Percentiles rank a stretch among this genome's conserved stretches.
phyloP scores from a whole-genome alignment of 2,329 filamentous ascomycete genomes.

The Leptographium flavum region DNA sequence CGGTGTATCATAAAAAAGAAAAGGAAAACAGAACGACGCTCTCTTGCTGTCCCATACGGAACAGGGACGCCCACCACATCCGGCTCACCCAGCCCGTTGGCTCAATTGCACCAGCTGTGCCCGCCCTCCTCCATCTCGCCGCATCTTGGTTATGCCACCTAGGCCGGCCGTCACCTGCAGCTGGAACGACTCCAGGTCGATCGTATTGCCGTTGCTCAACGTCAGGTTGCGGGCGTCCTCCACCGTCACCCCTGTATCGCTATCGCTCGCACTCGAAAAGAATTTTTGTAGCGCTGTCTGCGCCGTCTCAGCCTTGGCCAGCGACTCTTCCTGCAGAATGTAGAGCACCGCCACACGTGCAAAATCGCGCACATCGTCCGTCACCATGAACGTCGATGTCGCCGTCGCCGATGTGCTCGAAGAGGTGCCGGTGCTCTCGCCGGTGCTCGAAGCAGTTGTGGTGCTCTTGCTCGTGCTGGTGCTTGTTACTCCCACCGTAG shows the following conservation, averaged over 20 bases:
- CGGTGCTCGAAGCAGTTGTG: conserved; percentile 10
- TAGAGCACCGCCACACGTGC: conserved; percentile 47
- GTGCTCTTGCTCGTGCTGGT: conserved; percentile 13
- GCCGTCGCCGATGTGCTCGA: conserved; percentile 20
- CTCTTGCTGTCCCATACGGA: too few relatives aligned
- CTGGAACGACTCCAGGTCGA: conserved; percentile 33
- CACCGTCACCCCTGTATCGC: conserved; percentile 12
- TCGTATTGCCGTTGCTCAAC: conserved; percentile 24
- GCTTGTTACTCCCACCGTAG: conserved; percentile 15
- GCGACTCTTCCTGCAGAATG: conserved; percentile 39
- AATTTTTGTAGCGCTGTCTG: conserved; percentile 41
- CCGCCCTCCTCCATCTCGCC: background rate
- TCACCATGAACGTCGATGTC: conserved; percentile 29
- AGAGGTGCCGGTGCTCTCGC: conserved; percentile 12
- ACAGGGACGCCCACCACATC: background rate
- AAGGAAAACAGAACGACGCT: background rate
- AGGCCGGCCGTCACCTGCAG: background rate
- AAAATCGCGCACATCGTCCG: conserved; percentile 47
- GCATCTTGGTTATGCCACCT: background rate
- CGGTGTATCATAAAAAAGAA: background rate
- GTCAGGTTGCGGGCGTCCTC: conserved; percentile 23
- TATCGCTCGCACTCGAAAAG: conserved; percentile 26
- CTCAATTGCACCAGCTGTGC: background rate
- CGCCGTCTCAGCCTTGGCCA: conserved; percentile 36
- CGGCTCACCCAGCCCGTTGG: background rate